Evolutionary conservation across 2,329 filamentous ascomycete genomes (phyloP).

Genomic region (Fusarium nematophilum): DNA sequence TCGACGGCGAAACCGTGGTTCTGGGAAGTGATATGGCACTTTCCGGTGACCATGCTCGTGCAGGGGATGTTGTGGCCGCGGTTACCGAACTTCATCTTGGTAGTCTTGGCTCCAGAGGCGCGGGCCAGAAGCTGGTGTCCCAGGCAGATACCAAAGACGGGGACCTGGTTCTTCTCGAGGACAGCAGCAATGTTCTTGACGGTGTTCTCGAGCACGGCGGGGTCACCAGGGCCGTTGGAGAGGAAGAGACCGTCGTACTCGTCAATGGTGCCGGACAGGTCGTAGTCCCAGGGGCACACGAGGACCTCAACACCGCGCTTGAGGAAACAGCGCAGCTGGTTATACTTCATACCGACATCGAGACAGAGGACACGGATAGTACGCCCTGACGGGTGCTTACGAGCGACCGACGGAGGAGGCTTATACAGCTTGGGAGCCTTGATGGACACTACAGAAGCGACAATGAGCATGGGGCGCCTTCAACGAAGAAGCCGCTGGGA

Average conservation of each 20-base stretch:
- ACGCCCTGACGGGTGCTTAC: slow-evolving; percentile 90
- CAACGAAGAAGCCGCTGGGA: slow-evolving; percentile 26
- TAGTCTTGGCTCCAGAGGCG: slow-evolving; percentile 84
- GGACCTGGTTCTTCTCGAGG: slow-evolving; percentile 81
- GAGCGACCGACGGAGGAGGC: slow-evolving; percentile 75
- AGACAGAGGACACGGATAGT: slow-evolving; percentile 89
- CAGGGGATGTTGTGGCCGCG: slow-evolving; percentile 98
- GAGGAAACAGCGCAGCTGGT: slow-evolving; percentile 94
- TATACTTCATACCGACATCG: slow-evolving; percentile 98
- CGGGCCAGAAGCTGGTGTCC: slow-evolving; percentile 93
- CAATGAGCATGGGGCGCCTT: slow-evolving; percentile 52
- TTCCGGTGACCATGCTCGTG: slow-evolving; percentile 93
- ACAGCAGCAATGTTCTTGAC: slow-evolving; percentile 82
- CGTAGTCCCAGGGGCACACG: slow-evolving; percentile 95
- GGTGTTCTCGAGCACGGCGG: slow-evolving; percentile 83
- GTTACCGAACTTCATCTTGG: slow-evolving; percentile 99
- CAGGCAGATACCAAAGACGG: slow-evolving; percentile 95
- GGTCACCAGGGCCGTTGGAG: slow-evolving; percentile 97
- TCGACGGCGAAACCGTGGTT: slow-evolving; percentile 98
- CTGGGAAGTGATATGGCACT: slow-evolving; percentile 98
- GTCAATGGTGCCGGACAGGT: slow-evolving; percentile 82
- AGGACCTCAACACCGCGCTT: slow-evolving; percentile 92
- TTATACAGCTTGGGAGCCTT: slow-evolving; percentile 87
- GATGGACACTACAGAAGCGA: slow-evolving; percentile 78
- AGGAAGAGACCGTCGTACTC: slow-evolving; percentile 97